Base-by-base conservation (phyloP, 2,329 filamentous ascomycete species). In the Aotearoamyces nothofagi region DNA sequence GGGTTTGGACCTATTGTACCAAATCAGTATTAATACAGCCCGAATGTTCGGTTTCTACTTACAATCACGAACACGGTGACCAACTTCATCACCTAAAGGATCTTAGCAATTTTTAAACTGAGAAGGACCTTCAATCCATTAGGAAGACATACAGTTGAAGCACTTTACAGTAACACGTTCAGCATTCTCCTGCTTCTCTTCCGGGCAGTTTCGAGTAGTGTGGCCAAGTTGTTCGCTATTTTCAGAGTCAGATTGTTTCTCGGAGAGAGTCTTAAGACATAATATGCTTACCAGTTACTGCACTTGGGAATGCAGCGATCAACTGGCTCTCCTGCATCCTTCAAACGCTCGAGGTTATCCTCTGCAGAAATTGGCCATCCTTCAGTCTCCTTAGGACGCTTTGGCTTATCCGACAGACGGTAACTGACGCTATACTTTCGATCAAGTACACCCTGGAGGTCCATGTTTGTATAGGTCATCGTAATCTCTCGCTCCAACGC, bases 41-140 rank as follows among this genome's bases (percentile, higher is more conserved):
- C n/a, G n/a, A n/a, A n/a, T n/a, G n/a, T n/a, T n/a, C n/a, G n/a
- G n/a, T n/a, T n/a, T n/a, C 9, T 30, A 53, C 65, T 52, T 43
- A 71, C 78, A 83, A 39, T 83, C 75, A 29, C 77, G 70, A 29
- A 74, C 54, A 33, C 76, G 73, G 42, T 82, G 77, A 7, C 75
- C 76, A 15, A 59, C 52, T 22, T 63, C 59, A 4, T 62, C 54
- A n/a, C n/a, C n/a, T n/a, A n/a, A n/a, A n/a, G n/a, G n/a, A n/a
- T n/a, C n/a, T n/a, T n/a, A n/a, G n/a, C n/a, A n/a, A n/a, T n/a
- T n/a, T n/a, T n/a, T n/a, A n/a, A n/a, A n/a, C n/a, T n/a, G n/a
- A n/a, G n/a, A n/a, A n/a, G n/a, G n/a, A n/a, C n/a, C n/a, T n/a
- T n/a, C n/a, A n/a, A n/a, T n/a, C n/a, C n/a, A n/a, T n/a, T n/a